Percentiles rank a stretch among this genome's conserved stretches.
phyloP scores from a whole-genome alignment of 1,284 basidiomycete genomes.

The Malassezia pachydermatis region DNA sequence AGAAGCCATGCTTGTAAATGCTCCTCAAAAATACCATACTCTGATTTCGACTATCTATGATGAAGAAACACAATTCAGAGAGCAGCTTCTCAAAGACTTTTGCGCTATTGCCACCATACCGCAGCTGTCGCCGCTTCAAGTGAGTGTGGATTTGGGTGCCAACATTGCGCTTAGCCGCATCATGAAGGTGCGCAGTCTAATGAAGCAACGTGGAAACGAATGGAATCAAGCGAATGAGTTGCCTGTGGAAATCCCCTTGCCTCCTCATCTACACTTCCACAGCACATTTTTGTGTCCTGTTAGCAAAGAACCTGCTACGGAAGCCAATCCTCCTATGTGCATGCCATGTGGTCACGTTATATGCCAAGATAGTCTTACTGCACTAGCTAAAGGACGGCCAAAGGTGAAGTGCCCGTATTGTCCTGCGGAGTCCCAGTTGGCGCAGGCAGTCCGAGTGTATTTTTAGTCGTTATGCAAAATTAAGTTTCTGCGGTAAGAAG shows the following conservation, averaged over 20 bases:
- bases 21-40: slow-evolving; percentile 28
- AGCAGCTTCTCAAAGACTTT: slow-evolving; percentile 75
- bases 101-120: slow-evolving; percentile 78
- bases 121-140: slow-evolving; percentile 70
- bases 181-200: slow-evolving; percentile 80
- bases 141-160: slow-evolving; percentile 79
- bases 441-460: slow-evolving; percentile 34
- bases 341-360: slow-evolving; percentile 72
- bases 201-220: slow-evolving; percentile 81
- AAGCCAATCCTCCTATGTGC: slow-evolving; percentile 93
- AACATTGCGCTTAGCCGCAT: slow-evolving; percentile 77
- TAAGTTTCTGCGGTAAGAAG: slow-evolving; percentile 18
- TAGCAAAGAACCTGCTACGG: slow-evolving; percentile 89
- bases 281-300: slow-evolving; percentile 96
- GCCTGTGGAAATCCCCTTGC: slow-evolving; percentile 84
- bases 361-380: slow-evolving; percentile 31
- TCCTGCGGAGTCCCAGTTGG: slow-evolving; percentile 32
- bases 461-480: slow-evolving; percentile 33
- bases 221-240: slow-evolving; percentile 81
- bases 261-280: slow-evolving; percentile 68
- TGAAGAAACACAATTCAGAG: slow-evolving; percentile 62
- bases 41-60: slow-evolving; percentile 26
- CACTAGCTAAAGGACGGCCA: slow-evolving; percentile 55
- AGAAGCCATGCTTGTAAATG: slow-evolving; percentile 19
- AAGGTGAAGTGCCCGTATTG: slow-evolving; percentile 46